A percentile compares a stretch with the other conserved stretches of the same genome.
Conservation (phyloP, 2,329 filamentous ascomycete genomes). For the Penicillium thymicola region DNA sequence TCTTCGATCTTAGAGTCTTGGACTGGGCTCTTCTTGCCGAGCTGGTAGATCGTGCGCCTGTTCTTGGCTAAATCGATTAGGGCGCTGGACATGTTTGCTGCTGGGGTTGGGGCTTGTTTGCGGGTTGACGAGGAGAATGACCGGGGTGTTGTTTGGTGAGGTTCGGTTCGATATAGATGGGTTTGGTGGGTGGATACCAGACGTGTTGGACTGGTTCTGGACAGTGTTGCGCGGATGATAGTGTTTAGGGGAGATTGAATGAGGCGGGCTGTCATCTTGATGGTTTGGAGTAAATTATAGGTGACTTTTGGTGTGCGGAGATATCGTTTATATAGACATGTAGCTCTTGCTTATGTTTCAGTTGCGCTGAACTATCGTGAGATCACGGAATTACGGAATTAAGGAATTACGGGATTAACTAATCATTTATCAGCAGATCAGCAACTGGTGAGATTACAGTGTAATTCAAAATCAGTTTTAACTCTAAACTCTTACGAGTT, state of each 20-base stretch:
- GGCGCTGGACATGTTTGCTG: constrained; percentile 15
- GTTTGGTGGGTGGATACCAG: background rate
- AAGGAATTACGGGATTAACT: background rate
- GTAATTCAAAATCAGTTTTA: too few relatives aligned
- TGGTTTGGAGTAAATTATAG: too few relatives aligned
- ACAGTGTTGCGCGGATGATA: background rate
- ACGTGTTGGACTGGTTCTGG: background rate
- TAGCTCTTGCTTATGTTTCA: background rate
- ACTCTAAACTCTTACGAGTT: too few relatives aligned
- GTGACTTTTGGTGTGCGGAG: too few relatives aligned
- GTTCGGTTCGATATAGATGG: background rate
- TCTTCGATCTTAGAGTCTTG: constrained; percentile 37
- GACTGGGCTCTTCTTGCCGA: constrained; percentile 35
- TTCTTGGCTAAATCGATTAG: constrained; percentile 33
- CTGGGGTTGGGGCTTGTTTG: background rate
- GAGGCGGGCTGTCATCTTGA: background rate
- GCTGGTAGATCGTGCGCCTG: constrained; percentile 38
- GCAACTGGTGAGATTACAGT: background rate
- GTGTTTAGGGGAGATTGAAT: background rate
- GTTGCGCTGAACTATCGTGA: background rate
- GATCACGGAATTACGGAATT: background rate
- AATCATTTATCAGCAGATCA: background rate
- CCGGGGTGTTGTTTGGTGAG: background rate
- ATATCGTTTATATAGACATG: background rate
- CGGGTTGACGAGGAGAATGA: background rate